A percentile compares a stretch with the other conserved stretches of the same genome.
Evolutionary conservation across 2,329 filamentous ascomycete species (phyloP).

Genomic region (Claviceps lovelessii): DNA sequence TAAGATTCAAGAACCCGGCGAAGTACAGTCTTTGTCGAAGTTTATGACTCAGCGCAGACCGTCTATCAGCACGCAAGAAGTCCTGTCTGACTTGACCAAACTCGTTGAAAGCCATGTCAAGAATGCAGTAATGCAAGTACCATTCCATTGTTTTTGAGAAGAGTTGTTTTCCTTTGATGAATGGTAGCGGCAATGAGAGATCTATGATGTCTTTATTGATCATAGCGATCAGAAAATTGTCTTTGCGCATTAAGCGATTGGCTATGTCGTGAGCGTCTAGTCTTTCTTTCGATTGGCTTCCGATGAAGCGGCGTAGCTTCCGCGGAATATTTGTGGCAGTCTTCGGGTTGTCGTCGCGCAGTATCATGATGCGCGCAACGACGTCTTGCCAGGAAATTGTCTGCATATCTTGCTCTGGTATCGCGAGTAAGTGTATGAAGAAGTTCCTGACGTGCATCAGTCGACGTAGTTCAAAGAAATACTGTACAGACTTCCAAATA

Average conservation of each 20-base stretch:
- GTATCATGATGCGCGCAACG: conserved; percentile 67
- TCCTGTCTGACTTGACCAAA: conserved; percentile 74
- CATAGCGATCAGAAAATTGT: conserved; percentile 92
- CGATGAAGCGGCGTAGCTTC: conserved; percentile 44
- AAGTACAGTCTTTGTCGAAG: conserved; percentile 67
- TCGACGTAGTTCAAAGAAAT: conserved; percentile 57
- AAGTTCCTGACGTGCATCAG: conserved; percentile 72
- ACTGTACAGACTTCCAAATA: conserved; percentile 64
- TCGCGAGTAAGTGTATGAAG: conserved; percentile 66
- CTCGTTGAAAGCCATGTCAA: conserved; percentile 89
- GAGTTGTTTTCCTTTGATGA: conserved; percentile 62
- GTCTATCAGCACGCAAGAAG: conserved; percentile 72
- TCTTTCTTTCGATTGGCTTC: conserved; percentile 80
- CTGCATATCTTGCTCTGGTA: conserved; percentile 75
- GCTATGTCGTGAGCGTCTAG: conserved; percentile 96
- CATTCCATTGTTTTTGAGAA: conserved; percentile 85
- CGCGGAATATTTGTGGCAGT: conserved; percentile 47
- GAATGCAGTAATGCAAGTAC: conserved; percentile 79
- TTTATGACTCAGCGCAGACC: conserved; percentile 63
- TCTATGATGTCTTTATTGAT: conserved; percentile 95
- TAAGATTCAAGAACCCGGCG: conserved; percentile 70
- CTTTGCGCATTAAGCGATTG: conserved; percentile 87
- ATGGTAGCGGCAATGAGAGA: conserved; percentile 71
- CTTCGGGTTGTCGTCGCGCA: conserved; percentile 75
- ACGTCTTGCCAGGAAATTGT: conserved; percentile 90